These are phyloP conservation scores for Verticillium zaregamsianum DNA, from an alignment of 2,329 filamentous ascomycete species.

Conservation along the genomic window DNA sequence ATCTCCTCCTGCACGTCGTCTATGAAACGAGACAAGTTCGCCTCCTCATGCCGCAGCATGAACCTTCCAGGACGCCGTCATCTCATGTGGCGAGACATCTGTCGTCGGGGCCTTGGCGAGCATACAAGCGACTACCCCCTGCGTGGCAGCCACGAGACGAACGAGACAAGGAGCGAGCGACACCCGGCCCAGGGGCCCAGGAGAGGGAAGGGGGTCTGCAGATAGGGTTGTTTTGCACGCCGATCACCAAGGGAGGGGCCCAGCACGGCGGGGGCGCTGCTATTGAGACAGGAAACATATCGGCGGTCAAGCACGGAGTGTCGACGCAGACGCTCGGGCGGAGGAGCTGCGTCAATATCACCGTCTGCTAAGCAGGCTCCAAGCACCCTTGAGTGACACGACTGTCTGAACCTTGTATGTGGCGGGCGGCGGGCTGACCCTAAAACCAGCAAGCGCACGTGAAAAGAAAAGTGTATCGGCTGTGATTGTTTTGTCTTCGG, in stretches of 20 bases:
- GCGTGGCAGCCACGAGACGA: background rate
- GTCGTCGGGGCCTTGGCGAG: background rate
- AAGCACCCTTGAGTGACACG: background rate
- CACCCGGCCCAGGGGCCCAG: background rate
- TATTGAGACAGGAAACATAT: background rate
- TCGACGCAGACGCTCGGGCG: background rate
- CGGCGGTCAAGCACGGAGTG: background rate
- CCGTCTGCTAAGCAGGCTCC: background rate
- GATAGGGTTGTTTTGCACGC: background rate
- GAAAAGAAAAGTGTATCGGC: background rate
- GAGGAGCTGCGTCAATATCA: background rate
- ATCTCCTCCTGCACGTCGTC: background rate
- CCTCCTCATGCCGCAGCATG: background rate
- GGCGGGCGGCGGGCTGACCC: background rate
- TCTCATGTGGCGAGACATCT: background rate
- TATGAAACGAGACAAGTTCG: background rate
- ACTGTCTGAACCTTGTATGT: background rate
- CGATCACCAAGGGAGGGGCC: background rate
- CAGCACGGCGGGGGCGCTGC: background rate
- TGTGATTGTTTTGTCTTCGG: background rate
- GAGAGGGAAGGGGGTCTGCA: background rate
- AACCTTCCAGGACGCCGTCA: background rate
- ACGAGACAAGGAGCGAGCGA: background rate
- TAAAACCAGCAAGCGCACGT: background rate
- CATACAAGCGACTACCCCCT: background rate